Percentiles rank a stretch among this genome's conserved stretches.
phyloP scores from a whole-genome alignment of 208 protist genomes.

The Trypanosoma cruzi region DNA sequence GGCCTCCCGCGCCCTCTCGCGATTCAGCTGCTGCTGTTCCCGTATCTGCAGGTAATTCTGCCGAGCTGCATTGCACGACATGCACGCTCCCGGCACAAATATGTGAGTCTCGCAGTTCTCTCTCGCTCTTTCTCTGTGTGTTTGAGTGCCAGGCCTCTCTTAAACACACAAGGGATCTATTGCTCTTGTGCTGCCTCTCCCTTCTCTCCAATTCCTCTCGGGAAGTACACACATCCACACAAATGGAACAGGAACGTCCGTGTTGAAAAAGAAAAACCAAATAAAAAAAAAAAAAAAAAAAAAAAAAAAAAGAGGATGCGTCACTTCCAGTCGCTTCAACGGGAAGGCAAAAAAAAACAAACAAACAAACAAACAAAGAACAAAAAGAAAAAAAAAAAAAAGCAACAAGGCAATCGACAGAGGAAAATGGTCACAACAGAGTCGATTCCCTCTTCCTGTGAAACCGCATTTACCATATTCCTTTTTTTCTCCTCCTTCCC shows the following conservation, averaged over 20 bases:
- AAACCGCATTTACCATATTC: not conserved
- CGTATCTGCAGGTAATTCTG: constrained; percentile 81
- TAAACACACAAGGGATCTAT: not conserved
- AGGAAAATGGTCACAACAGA: not conserved
- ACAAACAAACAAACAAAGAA: constrained; percentile 25
- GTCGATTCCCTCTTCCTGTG: not conserved
- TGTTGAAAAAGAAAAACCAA: not conserved
- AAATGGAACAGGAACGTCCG: not conserved
- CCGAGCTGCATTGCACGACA: constrained; percentile 53
- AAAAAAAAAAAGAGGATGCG: not conserved
- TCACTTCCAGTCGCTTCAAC: not conserved
- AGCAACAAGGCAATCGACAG: not conserved
- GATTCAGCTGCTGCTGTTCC: constrained; percentile 87
- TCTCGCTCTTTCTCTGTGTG: not conserved
- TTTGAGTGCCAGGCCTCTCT: not conserved
- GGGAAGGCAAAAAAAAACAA: not conserved
- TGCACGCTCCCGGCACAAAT: not conserved
- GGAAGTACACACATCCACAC: not conserved
- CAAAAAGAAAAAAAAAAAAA: not conserved
- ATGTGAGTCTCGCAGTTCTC: not conserved
- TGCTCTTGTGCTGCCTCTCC: not conserved
- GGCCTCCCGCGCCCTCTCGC: constrained; percentile 53
- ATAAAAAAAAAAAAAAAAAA: not conserved
- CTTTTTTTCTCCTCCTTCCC: not conserved
- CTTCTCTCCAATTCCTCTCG: not conserved